A percentile compares a stretch with the other conserved stretches of the same genome.
Conservation (phyloP, 2,329 filamentous ascomycete species). For the Colletotrichum incanum region DNA sequence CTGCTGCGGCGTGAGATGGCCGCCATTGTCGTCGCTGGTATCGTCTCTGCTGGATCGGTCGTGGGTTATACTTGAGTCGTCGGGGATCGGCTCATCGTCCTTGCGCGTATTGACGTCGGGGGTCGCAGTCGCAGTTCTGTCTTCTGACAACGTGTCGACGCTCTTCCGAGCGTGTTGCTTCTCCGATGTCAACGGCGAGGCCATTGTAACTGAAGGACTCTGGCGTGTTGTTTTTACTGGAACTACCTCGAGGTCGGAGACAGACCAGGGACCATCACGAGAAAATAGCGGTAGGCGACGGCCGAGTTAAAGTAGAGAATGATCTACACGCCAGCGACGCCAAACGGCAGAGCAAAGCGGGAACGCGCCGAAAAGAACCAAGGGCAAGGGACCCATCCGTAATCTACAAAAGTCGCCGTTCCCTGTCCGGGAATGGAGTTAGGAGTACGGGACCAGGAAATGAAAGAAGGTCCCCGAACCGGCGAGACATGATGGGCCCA, state of each 20-base stretch:
- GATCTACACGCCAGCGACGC: conserved; percentile 15
- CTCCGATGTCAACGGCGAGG: conserved; percentile 21
- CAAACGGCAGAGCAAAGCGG: conserved; percentile 24
- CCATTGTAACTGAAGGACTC: conserved; percentile 10
- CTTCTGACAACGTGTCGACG: conserved; percentile 4
- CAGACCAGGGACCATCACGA: not conserved
- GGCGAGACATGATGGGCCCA: not conserved
- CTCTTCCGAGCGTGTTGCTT: conserved; percentile 18
- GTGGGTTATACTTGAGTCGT: conserved; percentile 23
- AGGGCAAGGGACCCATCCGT: conserved; percentile 1
- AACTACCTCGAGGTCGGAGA: not conserved
- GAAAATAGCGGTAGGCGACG: not conserved
- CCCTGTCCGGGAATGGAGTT: not conserved
- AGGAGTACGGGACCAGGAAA: not conserved
- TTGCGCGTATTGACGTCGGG: conserved; percentile 26
- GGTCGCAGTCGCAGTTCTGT: conserved; percentile 32
- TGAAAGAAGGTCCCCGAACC: conserved; percentile 4
- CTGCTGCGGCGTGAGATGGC: conserved; percentile 14
- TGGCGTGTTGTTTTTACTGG: not conserved
- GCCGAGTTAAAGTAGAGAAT: conserved; percentile 17
- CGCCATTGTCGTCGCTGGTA: conserved; percentile 14
- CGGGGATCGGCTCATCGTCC: conserved; percentile 14
- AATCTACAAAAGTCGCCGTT: conserved; percentile 16
- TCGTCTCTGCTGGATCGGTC: conserved; percentile 5
- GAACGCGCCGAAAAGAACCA: not conserved